Conservation (phyloP, 805 yeast genomes). For the Candida stauntonica region DNA sequence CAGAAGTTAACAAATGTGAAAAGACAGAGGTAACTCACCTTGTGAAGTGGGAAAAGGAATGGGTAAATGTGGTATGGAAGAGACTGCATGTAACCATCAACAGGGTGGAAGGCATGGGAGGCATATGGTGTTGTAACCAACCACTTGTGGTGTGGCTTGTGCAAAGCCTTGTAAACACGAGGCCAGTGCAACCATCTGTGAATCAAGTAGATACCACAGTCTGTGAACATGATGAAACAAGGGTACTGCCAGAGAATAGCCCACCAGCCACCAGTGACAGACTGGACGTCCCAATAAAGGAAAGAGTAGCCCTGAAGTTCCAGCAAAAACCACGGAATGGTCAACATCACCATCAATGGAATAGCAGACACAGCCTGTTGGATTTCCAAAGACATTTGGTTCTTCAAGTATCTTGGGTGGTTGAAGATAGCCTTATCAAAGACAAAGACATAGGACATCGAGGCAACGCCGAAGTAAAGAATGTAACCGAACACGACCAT, state of each 20-base stretch:
- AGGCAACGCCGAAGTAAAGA: slow-evolving; percentile 73
- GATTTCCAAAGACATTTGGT: slow-evolving; percentile 85
- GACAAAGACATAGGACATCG: slow-evolving; percentile 68
- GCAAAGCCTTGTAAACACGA: slow-evolving; percentile 73
- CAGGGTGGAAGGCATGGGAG: slow-evolving; percentile 97
- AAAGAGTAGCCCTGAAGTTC: slow-evolving; percentile 83
- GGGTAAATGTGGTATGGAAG: slow-evolving; percentile 93
- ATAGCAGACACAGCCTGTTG: slow-evolving; percentile 74
- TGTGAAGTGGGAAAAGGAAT: slow-evolving; percentile 87
- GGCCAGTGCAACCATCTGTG: slow-evolving; percentile 97
- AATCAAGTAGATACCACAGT: slow-evolving; percentile 84
- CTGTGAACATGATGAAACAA: slow-evolving; percentile 85
- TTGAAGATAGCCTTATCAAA: slow-evolving; percentile 88
- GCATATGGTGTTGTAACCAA: slow-evolving; percentile 98
- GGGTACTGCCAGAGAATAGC: slow-evolving; percentile 67
- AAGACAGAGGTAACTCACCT: slow-evolving; percentile 71
- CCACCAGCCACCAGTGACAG: slow-evolving; percentile 63
- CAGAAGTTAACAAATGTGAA: slow-evolving; percentile 94
- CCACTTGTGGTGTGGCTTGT: slow-evolving; percentile 99
- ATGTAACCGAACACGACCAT: slow-evolving; percentile 83
- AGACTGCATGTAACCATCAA: slow-evolving; percentile 92
- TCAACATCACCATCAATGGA: slow-evolving; percentile 82
- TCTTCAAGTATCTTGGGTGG: slow-evolving; percentile 93
- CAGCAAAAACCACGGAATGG: slow-evolving; percentile 84
- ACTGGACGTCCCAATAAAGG: slow-evolving; percentile 63